Evolutionary conservation across 306 rosid species (phyloP), one percentile per base, ranked within the genome.

Genomic region (Prunus kanzakura): DNA sequence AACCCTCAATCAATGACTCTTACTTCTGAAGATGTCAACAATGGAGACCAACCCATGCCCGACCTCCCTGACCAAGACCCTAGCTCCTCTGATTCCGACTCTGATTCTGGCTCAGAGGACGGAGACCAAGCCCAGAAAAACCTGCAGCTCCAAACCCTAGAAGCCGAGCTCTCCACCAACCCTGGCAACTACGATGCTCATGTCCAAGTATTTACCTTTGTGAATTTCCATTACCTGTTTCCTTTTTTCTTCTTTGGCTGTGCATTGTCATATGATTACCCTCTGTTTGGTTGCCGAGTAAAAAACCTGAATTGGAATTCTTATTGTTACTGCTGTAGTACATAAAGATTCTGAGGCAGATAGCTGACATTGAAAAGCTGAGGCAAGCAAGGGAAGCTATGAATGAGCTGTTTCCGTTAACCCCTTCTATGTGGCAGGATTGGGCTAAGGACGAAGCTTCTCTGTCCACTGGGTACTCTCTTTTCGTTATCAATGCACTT

Each of bases 371-470:
- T 64, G 97, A 95, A 51, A 88, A 83, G 82, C 87, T 92, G 72
- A 65, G 84, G 76, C 81, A n/a, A 60, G 97, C 97, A 30, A 87
- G 97, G 89, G 97, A 95, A 79, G 81, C 89, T 60, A 92, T 92
- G 97, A 86, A 80, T 74, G 76, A 84, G 68, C 69, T 87, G 67
- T 90, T 90, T 71, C 97, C 98, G 0, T 79, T 95, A 75, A 88
- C 84, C 58, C 93, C 97, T 61, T 43, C 86, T 15, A 83, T 89
- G 92, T 95, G 98, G 98, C 96, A 67, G 76, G 91, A 92, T 35
- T 95, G 98, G 98, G 89, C 91, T 43, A 86, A 86, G 70, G 98
- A 95, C 56, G 96, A 95, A 68, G 83, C 90, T 79, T 87, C 97
- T 82, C 80, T 89, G 65, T 51, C 35, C 74, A 49, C 87, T 7